Percentiles rank a stretch among this genome's conserved stretches.
Evolutionary conservation across 257 asterid species (phyloP).

Genomic region (Lantana camara): DNA sequence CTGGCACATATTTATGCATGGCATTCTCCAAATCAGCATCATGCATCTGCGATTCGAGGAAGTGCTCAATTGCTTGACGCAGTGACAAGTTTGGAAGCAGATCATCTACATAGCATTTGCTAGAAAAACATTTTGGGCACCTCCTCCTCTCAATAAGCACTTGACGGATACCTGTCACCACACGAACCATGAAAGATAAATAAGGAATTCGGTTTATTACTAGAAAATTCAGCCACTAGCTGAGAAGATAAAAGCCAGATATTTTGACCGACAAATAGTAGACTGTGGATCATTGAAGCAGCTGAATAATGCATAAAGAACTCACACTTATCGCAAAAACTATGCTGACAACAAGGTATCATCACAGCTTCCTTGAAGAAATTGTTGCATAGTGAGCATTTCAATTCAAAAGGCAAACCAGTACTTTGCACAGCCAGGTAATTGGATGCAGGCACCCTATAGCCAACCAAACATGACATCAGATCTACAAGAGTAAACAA

Average conservation of each 20-base stretch:
- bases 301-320: constrained; percentile 29
- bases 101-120: constrained; percentile 58
- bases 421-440: constrained; percentile 38
- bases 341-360: constrained; percentile 98
- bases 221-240: not conserved
- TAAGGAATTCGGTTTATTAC: constrained; percentile 7
- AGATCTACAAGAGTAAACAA: constrained; percentile 25
- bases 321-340: constrained; percentile 93
- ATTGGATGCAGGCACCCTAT: constrained; percentile 40
- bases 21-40: constrained; percentile 48
- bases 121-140: constrained; percentile 89
- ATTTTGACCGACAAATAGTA: constrained; percentile 5
- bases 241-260: not conserved
- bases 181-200: constrained; percentile 19
- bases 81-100: constrained; percentile 85
- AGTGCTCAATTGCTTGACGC: constrained; percentile 72
- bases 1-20: constrained; percentile 70
- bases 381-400: constrained; percentile 71
- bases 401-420: constrained; percentile 62
- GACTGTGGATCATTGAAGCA: constrained; percentile 8
- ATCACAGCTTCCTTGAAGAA: constrained; percentile 87
- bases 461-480: constrained; percentile 30
- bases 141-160: constrained; percentile 63
- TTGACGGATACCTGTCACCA: constrained; percentile 61
- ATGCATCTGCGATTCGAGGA: constrained; percentile 63